These are phyloP conservation scores for Prillingera fragicola DNA, from an alignment of 1,284 basidiomycete genomes.

Conservation along the genomic window DNA sequence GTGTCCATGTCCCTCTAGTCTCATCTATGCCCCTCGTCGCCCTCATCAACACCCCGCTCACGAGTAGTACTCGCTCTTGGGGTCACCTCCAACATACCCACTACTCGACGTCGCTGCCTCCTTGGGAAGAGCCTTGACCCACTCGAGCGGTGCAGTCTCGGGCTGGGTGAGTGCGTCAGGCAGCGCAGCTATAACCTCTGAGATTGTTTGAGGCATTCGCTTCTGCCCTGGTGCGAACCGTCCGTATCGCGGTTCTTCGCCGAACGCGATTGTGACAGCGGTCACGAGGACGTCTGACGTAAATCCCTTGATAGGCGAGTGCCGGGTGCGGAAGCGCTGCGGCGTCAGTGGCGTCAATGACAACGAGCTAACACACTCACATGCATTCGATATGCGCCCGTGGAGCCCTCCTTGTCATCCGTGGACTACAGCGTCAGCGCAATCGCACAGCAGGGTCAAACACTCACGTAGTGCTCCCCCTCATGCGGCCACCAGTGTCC, in stretches of 20 bases:
- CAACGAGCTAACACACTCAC: constrained; percentile 17
- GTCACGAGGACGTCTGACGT: constrained; percentile 75
- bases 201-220: constrained; percentile 29
- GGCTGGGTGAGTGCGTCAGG: constrained; percentile 23
- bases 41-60: too few relatives aligned
- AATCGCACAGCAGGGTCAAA: constrained; percentile 12
- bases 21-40: too few relatives aligned
- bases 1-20: too few relatives aligned
- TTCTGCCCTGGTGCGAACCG: constrained; percentile 53
- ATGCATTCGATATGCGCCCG: constrained; percentile 54
- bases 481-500: constrained; percentile 72
- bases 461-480: constrained; percentile 58
- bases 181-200: constrained; percentile 29
- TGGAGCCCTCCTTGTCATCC: constrained; percentile 46
- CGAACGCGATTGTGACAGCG: constrained; percentile 58
- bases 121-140: constrained; percentile 6
- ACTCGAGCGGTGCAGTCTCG: constrained; percentile 7
- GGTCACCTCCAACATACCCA: too few relatives aligned
- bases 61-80: too few relatives aligned
- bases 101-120: too few relatives aligned
- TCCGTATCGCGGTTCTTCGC: constrained; percentile 51
- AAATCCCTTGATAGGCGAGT: constrained; percentile 72
- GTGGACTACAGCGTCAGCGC: constrained; percentile 25
- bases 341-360: constrained; percentile 53
- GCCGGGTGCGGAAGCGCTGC: constrained; percentile 67